These are phyloP conservation scores for Calocybe gangraenosa DNA, from an alignment of 768 basidiomycete genomes.

Conservation along the genomic window DNA sequence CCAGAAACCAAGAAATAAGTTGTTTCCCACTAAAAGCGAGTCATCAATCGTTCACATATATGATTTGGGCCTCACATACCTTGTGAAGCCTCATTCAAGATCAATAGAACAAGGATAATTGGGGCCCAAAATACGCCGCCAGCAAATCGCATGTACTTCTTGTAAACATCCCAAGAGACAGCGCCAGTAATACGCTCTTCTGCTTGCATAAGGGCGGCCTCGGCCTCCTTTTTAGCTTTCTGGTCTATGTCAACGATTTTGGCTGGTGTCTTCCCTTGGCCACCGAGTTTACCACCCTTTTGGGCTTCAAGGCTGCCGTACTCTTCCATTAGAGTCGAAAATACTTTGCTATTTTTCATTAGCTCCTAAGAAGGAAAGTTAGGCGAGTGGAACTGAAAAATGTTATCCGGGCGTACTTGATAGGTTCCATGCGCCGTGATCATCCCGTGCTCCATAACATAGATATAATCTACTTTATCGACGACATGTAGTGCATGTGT, in stretches of 20 bases:
- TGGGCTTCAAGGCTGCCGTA: constrained; percentile 40
- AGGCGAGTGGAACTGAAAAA: constrained; percentile 1
- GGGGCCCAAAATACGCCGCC: constrained; percentile 49
- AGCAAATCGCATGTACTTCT: constrained; percentile 40
- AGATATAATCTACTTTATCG: constrained; percentile 58
- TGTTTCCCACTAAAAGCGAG: constrained; percentile 46
- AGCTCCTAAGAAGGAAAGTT: constrained; percentile 31
- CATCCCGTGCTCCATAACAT: constrained; percentile 54
- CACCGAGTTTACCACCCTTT: constrained; percentile 23
- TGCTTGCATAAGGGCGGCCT: constrained; percentile 39
- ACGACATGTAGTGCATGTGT: constrained; percentile 59
- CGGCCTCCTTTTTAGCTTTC: constrained; percentile 23
- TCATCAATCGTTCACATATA: not conserved
- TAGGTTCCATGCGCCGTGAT: constrained; percentile 66
- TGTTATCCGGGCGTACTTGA: constrained; percentile 26
- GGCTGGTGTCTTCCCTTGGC: constrained; percentile 6
- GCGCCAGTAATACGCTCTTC: constrained; percentile 58
- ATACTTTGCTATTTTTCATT: constrained; percentile 36
- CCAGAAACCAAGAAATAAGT: constrained; percentile 74
- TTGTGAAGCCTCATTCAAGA: constrained; percentile 44
- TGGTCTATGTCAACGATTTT: constrained; percentile 5
- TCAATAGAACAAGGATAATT: constrained; percentile 37
- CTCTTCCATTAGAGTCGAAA: constrained; percentile 52
- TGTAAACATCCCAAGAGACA: constrained; percentile 46
- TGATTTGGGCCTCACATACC: constrained; percentile 27